phyloP scores from a whole-genome alignment of 2,329 filamentous ascomycete species.

The Botrytis sinoallii region DNA sequence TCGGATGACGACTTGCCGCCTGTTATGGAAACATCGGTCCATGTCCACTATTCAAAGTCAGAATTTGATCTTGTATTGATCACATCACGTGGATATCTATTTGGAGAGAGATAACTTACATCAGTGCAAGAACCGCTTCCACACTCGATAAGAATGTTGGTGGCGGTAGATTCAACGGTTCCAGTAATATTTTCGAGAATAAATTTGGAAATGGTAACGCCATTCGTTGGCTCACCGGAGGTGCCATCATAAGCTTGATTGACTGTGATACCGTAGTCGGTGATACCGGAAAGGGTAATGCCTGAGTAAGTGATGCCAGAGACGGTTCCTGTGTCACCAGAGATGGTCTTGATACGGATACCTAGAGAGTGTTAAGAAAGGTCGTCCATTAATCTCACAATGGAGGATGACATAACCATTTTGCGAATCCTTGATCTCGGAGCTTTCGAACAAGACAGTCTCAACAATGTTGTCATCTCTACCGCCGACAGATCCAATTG shows the following conservation, averaged over 20 bases:
- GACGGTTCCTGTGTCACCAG: conserved; percentile 50
- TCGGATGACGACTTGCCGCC: conserved; percentile 47
- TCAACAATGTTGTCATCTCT: conserved; percentile 52
- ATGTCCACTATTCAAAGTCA: conserved; percentile 45
- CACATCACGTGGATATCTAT: not conserved
- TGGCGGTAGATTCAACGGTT: conserved; percentile 40
- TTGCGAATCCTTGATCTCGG: conserved; percentile 47
- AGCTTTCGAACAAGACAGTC: conserved; percentile 49
- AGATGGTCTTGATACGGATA: conserved; percentile 56
- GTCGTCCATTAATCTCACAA: conserved; percentile 39
- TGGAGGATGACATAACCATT: conserved; percentile 49
- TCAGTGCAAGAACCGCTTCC: conserved; percentile 48
- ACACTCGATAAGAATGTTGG: conserved; percentile 52
- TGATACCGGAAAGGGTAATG: conserved; percentile 49
- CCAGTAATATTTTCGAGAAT: conserved; percentile 45
- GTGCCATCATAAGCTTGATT: conserved; percentile 55
- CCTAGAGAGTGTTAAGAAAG: conserved; percentile 37
- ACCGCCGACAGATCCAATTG: conserved; percentile 57
- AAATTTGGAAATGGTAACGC: conserved; percentile 50
- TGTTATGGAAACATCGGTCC: conserved; percentile 47
- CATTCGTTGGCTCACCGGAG: conserved; percentile 44
- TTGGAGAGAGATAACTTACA: conserved; percentile 3
- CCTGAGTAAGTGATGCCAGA: conserved; percentile 49
- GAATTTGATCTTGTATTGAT: not conserved
- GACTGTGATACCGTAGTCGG: conserved; percentile 50